phyloP scores from a whole-genome alignment of 2,329 filamentous ascomycete species.

The Colletotrichum theobromicola region DNA sequence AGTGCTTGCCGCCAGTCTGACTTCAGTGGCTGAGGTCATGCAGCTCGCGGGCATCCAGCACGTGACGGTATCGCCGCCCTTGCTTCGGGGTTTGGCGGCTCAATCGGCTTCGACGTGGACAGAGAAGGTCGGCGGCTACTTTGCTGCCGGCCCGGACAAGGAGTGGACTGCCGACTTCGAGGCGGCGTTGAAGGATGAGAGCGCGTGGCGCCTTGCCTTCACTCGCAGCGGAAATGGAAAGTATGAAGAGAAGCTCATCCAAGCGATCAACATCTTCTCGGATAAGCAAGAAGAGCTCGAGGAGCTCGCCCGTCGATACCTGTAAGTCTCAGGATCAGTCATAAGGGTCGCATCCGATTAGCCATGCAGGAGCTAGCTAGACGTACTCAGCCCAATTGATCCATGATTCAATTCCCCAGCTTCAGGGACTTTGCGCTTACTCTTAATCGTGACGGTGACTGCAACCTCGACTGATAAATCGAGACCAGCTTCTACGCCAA shows the following conservation, averaged over 20 bases:
- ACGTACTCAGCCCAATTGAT: not conserved
- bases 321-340: not conserved
- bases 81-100: constrained; percentile 52
- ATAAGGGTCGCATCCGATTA: not conserved
- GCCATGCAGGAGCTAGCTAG: not conserved
- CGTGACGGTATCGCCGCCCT: constrained; percentile 61
- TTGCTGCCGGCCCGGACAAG: constrained; percentile 32
- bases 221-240: constrained; percentile 50
- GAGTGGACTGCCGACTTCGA: constrained; percentile 20
- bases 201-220: constrained; percentile 56
- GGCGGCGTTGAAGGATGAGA: constrained; percentile 42
- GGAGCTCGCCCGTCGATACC: constrained; percentile 25
- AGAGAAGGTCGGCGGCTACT: constrained; percentile 33
- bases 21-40: constrained; percentile 63
- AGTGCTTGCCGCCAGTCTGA: constrained; percentile 63
- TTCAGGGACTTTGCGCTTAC: not conserved
- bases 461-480: not conserved
- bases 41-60: constrained; percentile 61
- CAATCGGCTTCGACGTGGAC: constrained; percentile 36
- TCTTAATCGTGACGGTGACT: not conserved
- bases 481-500: not conserved
- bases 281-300: constrained; percentile 61
- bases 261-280: constrained; percentile 64
- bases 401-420: not conserved
- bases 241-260: constrained; percentile 54